Evolutionary conservation across 257 asterid genomes (phyloP).

Genomic region (Plantago elongata): DNA sequence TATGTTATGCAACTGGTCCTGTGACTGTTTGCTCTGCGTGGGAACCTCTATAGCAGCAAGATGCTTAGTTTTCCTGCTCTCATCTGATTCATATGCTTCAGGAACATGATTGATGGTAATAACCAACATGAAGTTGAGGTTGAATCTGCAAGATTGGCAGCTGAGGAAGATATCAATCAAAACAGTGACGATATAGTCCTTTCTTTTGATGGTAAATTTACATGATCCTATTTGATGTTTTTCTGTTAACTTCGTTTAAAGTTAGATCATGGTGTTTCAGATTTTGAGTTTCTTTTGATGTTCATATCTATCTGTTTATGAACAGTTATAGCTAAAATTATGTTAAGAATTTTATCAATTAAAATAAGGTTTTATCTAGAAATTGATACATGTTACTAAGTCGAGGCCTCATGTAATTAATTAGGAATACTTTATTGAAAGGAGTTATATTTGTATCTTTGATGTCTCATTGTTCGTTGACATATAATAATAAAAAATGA

Average conservation of each 20-base stretch:
- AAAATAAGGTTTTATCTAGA: no score
- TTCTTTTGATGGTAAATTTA: constrained; percentile 49
- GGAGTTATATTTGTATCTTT: no score
- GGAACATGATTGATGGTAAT: constrained; percentile 44
- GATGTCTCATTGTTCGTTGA: no score
- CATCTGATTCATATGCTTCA: constrained; percentile 26
- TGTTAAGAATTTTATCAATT: no score
- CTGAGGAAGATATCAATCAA: constrained; percentile 51
- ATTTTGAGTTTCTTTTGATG: neutral
- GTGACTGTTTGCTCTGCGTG: constrained; percentile 3
- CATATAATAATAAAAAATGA: no score
- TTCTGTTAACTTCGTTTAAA: neutral
- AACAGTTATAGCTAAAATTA: no score
- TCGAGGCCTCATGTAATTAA: no score
- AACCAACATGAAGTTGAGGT: constrained; percentile 59
- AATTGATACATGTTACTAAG: no score
- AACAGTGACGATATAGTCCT: constrained; percentile 42
- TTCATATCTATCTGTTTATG: neutral
- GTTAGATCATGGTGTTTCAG: neutral
- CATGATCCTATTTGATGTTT: neutral
- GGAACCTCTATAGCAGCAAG: neutral
- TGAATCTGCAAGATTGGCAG: constrained; percentile 47
- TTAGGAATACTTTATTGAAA: no score
- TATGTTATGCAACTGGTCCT: neutral
- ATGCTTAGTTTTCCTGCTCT: neutral